Evolutionary conservation across 768 basidiomycete genomes (phyloP).

Genomic region (Hypsizygus marmoreus): DNA sequence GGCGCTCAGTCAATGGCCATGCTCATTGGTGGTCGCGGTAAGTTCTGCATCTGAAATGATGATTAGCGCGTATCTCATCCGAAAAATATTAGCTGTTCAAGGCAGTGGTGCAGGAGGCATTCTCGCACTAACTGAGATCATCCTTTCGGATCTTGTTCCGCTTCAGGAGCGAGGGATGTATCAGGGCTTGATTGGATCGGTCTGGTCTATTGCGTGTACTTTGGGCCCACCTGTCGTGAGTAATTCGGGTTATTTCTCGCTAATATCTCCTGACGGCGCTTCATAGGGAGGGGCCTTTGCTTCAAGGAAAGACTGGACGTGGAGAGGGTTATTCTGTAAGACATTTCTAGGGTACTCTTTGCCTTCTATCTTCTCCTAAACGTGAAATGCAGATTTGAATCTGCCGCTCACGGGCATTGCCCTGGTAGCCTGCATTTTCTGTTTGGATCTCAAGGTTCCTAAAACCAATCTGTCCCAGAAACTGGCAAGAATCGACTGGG

Average conservation of each 20-base stretch:
- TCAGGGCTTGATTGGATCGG: conserved; percentile 35
- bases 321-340: conserved; percentile 48
- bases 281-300: neutral
- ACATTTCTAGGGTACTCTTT: too few relatives aligned
- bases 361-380: neutral
- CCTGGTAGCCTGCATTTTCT: conserved; percentile 9
- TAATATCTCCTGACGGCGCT: conserved; percentile 30
- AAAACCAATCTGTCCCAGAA: conserved; percentile 31
- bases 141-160: conserved; percentile 46
- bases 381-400: conserved; percentile 17
- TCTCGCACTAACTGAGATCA: conserved; percentile 36
- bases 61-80: too few relatives aligned
- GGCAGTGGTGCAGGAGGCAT: conserved; percentile 42
- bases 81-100: conserved; percentile 39
- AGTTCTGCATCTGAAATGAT: too few relatives aligned
- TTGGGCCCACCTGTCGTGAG: conserved; percentile 18
- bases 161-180: conserved; percentile 46
- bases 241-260: conserved; percentile 13
- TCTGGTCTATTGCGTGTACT: conserved; percentile 27
- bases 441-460: conserved; percentile 16
- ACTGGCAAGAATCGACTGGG: conserved; percentile 41
- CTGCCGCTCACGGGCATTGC: conserved; percentile 13
- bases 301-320: conserved; percentile 21
- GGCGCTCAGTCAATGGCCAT: conserved; percentile 41
- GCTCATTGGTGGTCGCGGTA: conserved; percentile 43